Percentiles rank a stretch among this genome's conserved stretches.
These are phyloP conservation scores for Byssoonygena ceratinophila DNA, from an alignment of 2,329 filamentous ascomycete genomes.

Conservation along the genomic window DNA sequence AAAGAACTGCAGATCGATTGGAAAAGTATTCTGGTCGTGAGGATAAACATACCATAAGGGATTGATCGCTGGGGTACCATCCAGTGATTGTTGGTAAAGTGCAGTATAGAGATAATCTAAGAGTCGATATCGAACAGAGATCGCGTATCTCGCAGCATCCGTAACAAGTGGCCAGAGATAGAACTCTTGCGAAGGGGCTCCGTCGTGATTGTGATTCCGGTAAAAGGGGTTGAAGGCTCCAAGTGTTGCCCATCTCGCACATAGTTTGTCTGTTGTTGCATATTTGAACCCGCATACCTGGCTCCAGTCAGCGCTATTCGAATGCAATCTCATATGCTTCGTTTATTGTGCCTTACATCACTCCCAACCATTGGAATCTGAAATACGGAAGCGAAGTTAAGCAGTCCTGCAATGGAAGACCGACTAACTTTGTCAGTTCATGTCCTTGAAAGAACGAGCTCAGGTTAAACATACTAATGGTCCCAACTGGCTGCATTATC, in stretches of 20 bases:
- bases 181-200: conserved; percentile 56
- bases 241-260: conserved; percentile 63
- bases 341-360: conserved; percentile 38
- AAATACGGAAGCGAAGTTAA: conserved; percentile 44
- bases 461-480: conserved; percentile 48
- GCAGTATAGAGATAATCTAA: conserved; percentile 69
- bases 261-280: conserved; percentile 59
- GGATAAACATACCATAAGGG: conserved; percentile 65
- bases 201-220: conserved; percentile 60
- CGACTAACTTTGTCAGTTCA: neutral
- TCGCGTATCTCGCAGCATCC: conserved; percentile 54
- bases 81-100: conserved; percentile 52
- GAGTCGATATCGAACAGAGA: conserved; percentile 59
- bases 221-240: conserved; percentile 69
- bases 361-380: conserved; percentile 68
- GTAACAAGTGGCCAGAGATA: conserved; percentile 59
- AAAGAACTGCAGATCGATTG: conserved; percentile 48
- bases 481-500: conserved; percentile 62
- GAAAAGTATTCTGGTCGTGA: conserved; percentile 42
- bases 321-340: neutral
- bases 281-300: conserved; percentile 54
- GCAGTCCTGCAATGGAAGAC: conserved; percentile 48
- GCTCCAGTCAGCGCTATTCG: neutral
- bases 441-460: neutral
- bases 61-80: conserved; percentile 55